Conservation (phyloP, 768 basidiomycete genomes). For the Lactarius evosmus region DNA sequence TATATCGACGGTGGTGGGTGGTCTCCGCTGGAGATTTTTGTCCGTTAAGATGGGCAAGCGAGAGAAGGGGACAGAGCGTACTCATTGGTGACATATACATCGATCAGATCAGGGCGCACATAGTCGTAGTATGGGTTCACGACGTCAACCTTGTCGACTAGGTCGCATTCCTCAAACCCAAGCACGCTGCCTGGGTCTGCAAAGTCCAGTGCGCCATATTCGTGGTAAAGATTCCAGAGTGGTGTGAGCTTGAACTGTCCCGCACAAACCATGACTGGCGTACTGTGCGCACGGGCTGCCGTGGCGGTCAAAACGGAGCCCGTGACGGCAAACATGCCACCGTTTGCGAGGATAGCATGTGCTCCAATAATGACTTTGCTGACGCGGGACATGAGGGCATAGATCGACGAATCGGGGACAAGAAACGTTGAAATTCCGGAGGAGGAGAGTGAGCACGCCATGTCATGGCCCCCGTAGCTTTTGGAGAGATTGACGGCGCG, state of each 20-base stretch:
- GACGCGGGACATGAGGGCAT: slow-evolving; percentile 92
- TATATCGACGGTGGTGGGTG: slow-evolving; percentile 95
- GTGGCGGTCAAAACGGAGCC: slow-evolving; percentile 83
- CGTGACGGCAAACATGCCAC: slow-evolving; percentile 88
- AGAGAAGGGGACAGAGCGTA: slow-evolving; percentile 44
- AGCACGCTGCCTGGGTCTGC: slow-evolving; percentile 63
- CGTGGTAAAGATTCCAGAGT: slow-evolving; percentile 82
- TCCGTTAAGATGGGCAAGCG: slow-evolving; percentile 19
- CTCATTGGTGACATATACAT: slow-evolving; percentile 97
- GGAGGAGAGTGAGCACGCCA: slow-evolving; percentile 77
- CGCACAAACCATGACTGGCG: slow-evolving; percentile 89
- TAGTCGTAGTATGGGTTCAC: slow-evolving; percentile 97
- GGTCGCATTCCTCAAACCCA: slow-evolving; percentile 72
- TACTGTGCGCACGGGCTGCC: slow-evolving; percentile 85
- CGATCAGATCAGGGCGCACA: slow-evolving; percentile 86
- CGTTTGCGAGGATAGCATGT: slow-evolving; percentile 95
- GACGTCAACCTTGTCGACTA: slow-evolving; percentile 87
- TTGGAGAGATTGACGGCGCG: not conserved
- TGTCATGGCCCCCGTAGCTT: slow-evolving; percentile 81
- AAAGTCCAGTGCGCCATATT: slow-evolving; percentile 81
- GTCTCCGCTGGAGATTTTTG: slow-evolving; percentile 63
- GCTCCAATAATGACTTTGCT: slow-evolving; percentile 96
- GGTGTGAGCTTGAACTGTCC: slow-evolving; percentile 98
- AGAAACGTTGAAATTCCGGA: slow-evolving; percentile 92
- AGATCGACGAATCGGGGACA: slow-evolving; percentile 94